Conservation (phyloP, 305 asterid genomes). For the Solanum chacoense region DNA sequence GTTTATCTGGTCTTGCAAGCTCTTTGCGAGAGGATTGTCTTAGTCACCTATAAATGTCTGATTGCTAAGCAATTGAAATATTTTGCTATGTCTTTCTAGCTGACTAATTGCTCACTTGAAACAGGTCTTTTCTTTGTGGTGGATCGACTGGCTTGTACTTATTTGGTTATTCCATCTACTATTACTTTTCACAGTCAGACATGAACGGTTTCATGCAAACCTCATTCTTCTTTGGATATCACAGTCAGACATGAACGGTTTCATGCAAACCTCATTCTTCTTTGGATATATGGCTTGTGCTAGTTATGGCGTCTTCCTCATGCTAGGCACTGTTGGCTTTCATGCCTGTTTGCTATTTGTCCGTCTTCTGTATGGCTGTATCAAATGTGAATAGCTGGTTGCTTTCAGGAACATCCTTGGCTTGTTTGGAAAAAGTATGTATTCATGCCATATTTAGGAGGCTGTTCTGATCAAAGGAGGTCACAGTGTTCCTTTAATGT, state of each 20-base stretch:
- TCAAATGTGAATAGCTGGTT: constrained; percentile 14
- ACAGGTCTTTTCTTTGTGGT: constrained; percentile 18
- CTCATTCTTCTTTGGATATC: constrained; percentile 19
- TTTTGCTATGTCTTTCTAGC: not conserved
- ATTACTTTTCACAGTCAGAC: constrained; percentile 5
- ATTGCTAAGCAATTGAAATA: not conserved
- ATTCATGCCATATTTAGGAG: not conserved
- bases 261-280: constrained; percentile 20
- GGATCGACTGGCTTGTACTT: constrained; percentile 12
- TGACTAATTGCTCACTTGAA: not conserved
- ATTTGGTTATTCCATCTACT: constrained; percentile 5
- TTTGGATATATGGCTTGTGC: constrained; percentile 19
- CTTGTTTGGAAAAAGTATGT: not conserved
- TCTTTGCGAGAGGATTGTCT: not conserved
- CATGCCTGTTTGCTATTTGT: constrained; percentile 9
- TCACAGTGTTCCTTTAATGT: not conserved
- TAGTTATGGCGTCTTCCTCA: constrained; percentile 15
- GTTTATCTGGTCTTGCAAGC: not conserved
- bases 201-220: constrained; percentile 15
- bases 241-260: constrained; percentile 5
- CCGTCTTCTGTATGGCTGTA: constrained; percentile 4
- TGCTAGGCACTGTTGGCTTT: constrained; percentile 13
- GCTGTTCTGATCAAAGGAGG: not conserved
- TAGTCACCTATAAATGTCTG: not conserved
- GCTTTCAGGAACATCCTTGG: not conserved